Evolutionary conservation across 305 asterid genomes (phyloP).

Genomic region (Fraxinus baroniana): DNA sequence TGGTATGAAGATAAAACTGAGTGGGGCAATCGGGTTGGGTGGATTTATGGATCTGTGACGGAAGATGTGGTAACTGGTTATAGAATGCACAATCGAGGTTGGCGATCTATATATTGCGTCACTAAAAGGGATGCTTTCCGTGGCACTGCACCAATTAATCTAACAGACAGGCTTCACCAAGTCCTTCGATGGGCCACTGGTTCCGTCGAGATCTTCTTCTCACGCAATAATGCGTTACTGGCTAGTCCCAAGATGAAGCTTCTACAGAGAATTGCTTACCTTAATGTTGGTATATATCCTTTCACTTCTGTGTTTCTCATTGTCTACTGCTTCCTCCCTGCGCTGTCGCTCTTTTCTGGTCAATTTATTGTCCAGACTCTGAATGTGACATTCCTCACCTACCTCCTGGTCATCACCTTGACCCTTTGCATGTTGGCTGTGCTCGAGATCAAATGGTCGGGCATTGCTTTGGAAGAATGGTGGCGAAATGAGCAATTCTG

Average conservation of each 20-base stretch:
- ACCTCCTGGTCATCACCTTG: slow-evolving; percentile 71
- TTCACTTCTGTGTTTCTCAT: slow-evolving; percentile 84
- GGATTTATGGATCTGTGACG: slow-evolving; percentile 95
- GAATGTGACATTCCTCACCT: slow-evolving; percentile 67
- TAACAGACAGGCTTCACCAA: slow-evolving; percentile 93
- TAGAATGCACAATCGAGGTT: slow-evolving; percentile 93
- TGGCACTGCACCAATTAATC: slow-evolving; percentile 93
- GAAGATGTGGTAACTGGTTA: slow-evolving; percentile 97
- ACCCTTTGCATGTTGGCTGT: slow-evolving; percentile 72
- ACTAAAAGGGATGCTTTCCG: slow-evolving; percentile 95
- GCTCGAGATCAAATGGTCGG: slow-evolving; percentile 92
- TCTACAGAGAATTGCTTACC: slow-evolving; percentile 81
- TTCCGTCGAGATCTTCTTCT: slow-evolving; percentile 89
- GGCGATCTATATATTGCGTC: slow-evolving; percentile 90
- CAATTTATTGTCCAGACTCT: slow-evolving; percentile 81
- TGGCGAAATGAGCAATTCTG: slow-evolving; percentile 97
- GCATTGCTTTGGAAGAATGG: slow-evolving; percentile 84
- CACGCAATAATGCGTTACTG: slow-evolving; percentile 75
- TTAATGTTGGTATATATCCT: slow-evolving; percentile 89
- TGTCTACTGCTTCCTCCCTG: slow-evolving; percentile 95
- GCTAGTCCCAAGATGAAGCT: slow-evolving; percentile 83
- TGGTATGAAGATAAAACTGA: slow-evolving; percentile 98
- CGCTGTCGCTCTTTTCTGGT: slow-evolving; percentile 83
- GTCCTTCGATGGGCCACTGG: slow-evolving; percentile 99
- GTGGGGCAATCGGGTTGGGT: slow-evolving; percentile 95